Percentiles rank a stretch among this genome's conserved stretches.
These are phyloP conservation scores for Neurospora tetraspora DNA, from an alignment of 495 filamentous ascomycete species.

Conservation along the genomic window DNA sequence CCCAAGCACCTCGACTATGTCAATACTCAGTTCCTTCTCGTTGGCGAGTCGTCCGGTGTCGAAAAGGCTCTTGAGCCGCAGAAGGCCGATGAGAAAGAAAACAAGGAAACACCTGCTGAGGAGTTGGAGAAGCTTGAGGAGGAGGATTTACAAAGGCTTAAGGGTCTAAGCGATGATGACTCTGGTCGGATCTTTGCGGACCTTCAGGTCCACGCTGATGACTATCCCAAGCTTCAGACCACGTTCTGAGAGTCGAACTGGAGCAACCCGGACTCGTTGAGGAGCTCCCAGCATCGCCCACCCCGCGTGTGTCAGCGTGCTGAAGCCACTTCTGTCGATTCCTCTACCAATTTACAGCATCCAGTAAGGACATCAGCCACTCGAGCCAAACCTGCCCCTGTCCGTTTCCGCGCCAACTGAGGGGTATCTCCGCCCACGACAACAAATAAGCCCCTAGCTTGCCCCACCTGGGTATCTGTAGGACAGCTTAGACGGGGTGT, in stretches of 20 bases:
- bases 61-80: conserved; percentile 50
- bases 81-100: conserved; percentile 45
- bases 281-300: background rate
- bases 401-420: background rate
- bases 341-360: background rate
- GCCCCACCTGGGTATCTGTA: background rate
- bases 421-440: background rate
- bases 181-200: conserved; percentile 33
- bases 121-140: conserved; percentile 36
- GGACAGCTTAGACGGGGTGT: background rate
- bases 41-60: conserved; percentile 60
- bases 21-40: conserved; percentile 72
- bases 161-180: conserved; percentile 24
- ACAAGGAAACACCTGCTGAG: conserved; percentile 49
- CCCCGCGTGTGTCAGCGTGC: background rate
- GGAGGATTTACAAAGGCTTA: conserved; percentile 32
- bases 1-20: conserved; percentile 71
- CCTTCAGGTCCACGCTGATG: conserved; percentile 25
- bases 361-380: background rate
- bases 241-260: conserved; percentile 19
- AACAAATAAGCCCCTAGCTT: background rate
- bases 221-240: conserved; percentile 33
- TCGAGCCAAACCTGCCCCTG: background rate
- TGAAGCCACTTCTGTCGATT: background rate
- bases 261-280: background rate